A percentile compares a stretch with the other conserved stretches of the same genome.
phyloP scores from a whole-genome alignment of 495 filamentous ascomycete species.

The Chaetomium tenue region DNA sequence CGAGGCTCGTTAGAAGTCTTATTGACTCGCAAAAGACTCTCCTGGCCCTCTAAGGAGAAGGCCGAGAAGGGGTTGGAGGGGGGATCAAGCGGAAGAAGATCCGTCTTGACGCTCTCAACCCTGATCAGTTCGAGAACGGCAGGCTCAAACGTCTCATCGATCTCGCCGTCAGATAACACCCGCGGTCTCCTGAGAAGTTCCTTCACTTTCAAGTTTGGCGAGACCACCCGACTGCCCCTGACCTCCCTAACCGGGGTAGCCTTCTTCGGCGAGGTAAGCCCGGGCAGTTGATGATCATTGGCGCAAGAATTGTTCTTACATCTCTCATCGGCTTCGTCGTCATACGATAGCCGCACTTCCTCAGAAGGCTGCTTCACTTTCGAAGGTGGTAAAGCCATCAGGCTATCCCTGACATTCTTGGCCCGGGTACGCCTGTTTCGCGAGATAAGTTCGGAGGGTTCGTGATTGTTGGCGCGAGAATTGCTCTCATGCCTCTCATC shows the following conservation, averaged over 20 bases:
- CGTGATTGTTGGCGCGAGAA: no score
- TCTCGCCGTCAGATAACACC: no score
- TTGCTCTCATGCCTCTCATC: not conserved
- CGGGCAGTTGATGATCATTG: not conserved
- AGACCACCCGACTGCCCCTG: no score
- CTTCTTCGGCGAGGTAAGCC: not conserved
- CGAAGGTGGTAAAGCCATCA: not conserved
- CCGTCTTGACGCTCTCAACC: constrained; percentile 9
- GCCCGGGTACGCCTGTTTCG: no score
- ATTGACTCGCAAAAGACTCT: constrained; percentile 7
- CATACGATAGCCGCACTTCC: constrained; percentile 26
- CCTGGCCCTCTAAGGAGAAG: constrained; percentile 14
- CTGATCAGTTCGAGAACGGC: constrained; percentile 19
- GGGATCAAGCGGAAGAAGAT: not conserved
- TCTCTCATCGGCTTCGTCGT: constrained; percentile 10
- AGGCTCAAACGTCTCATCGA: constrained; percentile 5
- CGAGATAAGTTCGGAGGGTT: no score
- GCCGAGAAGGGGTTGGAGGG: not conserved
- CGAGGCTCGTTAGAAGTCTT: not conserved
- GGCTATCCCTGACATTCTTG: not conserved
- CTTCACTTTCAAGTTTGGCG: no score
- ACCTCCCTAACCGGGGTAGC: no score
- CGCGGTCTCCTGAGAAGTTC: no score
- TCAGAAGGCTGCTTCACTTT: not conserved
- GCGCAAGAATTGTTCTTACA: not conserved